These are phyloP conservation scores for Pichia membranifaciens DNA, from an alignment of 805 yeast genomes.

Conservation along the genomic window DNA sequence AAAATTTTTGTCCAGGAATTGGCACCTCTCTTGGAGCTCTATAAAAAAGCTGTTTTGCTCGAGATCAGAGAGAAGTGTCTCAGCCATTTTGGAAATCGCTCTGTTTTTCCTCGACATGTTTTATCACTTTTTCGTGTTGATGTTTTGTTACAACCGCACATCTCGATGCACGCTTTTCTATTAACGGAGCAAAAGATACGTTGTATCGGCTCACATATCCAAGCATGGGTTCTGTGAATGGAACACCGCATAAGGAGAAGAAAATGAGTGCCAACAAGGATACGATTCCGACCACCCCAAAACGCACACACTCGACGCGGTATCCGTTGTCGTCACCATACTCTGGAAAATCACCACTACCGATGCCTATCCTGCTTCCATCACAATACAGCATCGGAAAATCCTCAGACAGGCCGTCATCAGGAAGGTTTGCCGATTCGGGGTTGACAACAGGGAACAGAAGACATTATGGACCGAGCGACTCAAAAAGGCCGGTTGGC, in stretches of 20 bases:
- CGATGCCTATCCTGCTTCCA: constrained; percentile 10
- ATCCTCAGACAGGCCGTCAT: neutral
- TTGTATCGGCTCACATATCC: no score
- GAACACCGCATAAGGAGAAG: neutral
- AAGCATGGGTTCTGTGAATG: neutral
- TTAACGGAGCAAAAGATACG: no score
- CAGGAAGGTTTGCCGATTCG: neutral
- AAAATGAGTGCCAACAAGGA: neutral
- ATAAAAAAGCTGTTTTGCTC: no score
- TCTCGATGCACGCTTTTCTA: neutral
- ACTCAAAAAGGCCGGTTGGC: no score
- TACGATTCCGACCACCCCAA: constrained; percentile 1
- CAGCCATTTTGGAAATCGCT: neutral
- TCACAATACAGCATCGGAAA: neutral
- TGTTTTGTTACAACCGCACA: neutral
- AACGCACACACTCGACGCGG: neutral
- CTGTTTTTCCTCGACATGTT: neutral
- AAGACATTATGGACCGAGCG: no score
- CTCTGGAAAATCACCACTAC: constrained; percentile 13
- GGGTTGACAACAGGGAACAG: neutral
- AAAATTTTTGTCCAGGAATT: no score
- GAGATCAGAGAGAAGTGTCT: no score
- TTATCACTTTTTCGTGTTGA: neutral
- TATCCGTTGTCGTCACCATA: constrained; percentile 15
- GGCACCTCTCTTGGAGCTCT: no score